Percentiles rank a stretch among this genome's conserved stretches.
Conservation (phyloP, 1,284 basidiomycete genomes). For the Microbotryum lychnidis-dioicae region DNA sequence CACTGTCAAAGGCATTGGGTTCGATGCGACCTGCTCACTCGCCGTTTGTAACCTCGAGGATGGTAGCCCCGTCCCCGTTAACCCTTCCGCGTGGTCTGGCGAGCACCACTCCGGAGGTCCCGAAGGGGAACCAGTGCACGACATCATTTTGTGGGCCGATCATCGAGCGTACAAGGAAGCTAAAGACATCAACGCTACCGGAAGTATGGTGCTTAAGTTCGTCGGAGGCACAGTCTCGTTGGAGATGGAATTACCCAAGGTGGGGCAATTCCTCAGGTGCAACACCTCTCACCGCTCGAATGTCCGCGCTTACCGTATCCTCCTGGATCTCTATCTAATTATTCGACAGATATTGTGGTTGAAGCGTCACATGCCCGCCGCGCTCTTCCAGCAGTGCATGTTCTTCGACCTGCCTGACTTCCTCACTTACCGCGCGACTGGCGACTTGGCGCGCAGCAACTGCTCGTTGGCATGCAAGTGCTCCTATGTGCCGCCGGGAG, state of each 20-base stretch:
- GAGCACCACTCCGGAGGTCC: conserved; percentile 36
- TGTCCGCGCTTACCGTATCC: background rate
- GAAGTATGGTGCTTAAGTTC: conserved; percentile 80
- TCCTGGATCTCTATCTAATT: background rate
- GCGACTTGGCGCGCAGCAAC: conserved; percentile 66
- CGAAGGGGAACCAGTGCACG: conserved; percentile 53
- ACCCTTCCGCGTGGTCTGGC: conserved; percentile 57
- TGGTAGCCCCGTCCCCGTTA: conserved; percentile 72
- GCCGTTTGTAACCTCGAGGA: conserved; percentile 65
- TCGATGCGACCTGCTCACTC: conserved; percentile 94
- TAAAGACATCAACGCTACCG: conserved; percentile 75
- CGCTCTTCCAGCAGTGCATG: conserved; percentile 70
- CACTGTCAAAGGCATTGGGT: conserved; percentile 79
- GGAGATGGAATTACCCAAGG: conserved; percentile 73
- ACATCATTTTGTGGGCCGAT: conserved; percentile 79
- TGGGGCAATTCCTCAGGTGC: background rate
- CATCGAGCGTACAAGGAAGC: conserved; percentile 91
- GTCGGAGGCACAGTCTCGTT: conserved; percentile 90
- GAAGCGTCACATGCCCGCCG: conserved; percentile 71
- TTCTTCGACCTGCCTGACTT: conserved; percentile 98
- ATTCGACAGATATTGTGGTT: conserved; percentile 89
- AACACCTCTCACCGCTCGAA: too few species aligned
- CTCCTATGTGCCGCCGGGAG: conserved; percentile 70
- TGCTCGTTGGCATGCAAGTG: conserved; percentile 97
- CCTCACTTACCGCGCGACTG: conserved; percentile 86